Base-by-base conservation (phyloP, 805 yeast species). In the Ogataea ganodermae region DNA sequence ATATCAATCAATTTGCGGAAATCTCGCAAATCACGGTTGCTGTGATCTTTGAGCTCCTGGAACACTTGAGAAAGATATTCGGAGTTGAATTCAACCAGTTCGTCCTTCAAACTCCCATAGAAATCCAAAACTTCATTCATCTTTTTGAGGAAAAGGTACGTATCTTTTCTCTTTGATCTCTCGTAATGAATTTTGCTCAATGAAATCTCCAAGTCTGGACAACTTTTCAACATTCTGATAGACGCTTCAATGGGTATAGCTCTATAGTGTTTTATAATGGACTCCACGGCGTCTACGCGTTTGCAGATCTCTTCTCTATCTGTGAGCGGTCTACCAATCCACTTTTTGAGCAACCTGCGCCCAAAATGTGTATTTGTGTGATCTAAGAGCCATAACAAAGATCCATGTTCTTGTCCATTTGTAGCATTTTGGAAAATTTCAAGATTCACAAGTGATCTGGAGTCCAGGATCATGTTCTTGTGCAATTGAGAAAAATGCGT, bases 361-460 rank as follows among this genome's bases (percentile, higher is more conserved):
- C 99, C 99, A 64, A 84, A 85, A 23, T 76, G 72, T 0, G 98
- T 88, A 27, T 80, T 68, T 0, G 98, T 88, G 54, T 86, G 90
- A 61, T 92, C 86, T 50, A 94, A 56, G 2, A 89, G 70, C 90
- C 95, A 88, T 13, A 87, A 62, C 12, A 92, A 67, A 0, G 96
- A 81, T 0, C 97, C 98, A 26, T 73, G 67, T 7, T 70, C 71
- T 4, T 73, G 68, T 10, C 68, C 62, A 51, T 81, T 81, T 0
- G 94, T 81, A 3, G 74, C 67, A 57, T 88, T 88, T 17, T 71
- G 69, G 58, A 87, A 89, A 1, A 94, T 76, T 59, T 94, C 97
- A 17, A 94, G 68, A 35, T 86, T 81, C 26, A 75, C 74, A 4
- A 94, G 55, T 0, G 96, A 82, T 56, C 78, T 81, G 1, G 84